Evolutionary conservation across 768 basidiomycete genomes (phyloP), one percentile per base, ranked within the genome.

Genomic region (Trametes cinnabarina): DNA sequence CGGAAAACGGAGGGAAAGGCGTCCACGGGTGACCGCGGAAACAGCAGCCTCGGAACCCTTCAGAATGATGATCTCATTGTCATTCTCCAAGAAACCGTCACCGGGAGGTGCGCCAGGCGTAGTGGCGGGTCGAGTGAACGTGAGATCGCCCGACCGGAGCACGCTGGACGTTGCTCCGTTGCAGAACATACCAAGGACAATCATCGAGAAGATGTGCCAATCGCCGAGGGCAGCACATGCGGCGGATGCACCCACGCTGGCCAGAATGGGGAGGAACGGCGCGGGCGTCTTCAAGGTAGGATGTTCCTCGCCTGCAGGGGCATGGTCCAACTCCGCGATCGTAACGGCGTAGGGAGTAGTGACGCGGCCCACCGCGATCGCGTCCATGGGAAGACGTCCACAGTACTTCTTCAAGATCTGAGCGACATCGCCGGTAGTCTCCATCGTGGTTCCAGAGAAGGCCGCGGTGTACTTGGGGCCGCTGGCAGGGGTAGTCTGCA

Each of bases 281-380:
- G 53, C 54, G 25, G 32, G 12, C 2, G 48, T 49, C 43, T 41
- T 47, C 20, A 49, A 41, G 15, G 49, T 39, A 7, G 55, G 60
- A 23, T 61, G 55, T 5, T 12, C 44, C 42, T 61, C 60, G 46
- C 39, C 40, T 12, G 39, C 32, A 12, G 60, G 55, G 4, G 51
- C 37, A 15, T 50, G 41, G 35, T 49, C 26, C 1, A 60, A 42
- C 14, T 60, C 41, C 1, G 40, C 49, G 32, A 60, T n/a, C 25
- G 59, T 60, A 7, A 60, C 53, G 37, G 59, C 53, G 9, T 28
- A 44, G 6, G 59, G 59, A 12, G 53, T 51, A 6, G 59, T 60
- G 9, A 54, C 52, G 4, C 59, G 53, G 3, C 59, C 59, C n/a
- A 20, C 25, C 1, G 46, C 52, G 10, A 50, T 26, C 23, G 25